Evolutionary conservation across 768 basidiomycete genomes (phyloP), one percentile per base, ranked within the genome.

Genomic region (Podaxis rugospora): DNA sequence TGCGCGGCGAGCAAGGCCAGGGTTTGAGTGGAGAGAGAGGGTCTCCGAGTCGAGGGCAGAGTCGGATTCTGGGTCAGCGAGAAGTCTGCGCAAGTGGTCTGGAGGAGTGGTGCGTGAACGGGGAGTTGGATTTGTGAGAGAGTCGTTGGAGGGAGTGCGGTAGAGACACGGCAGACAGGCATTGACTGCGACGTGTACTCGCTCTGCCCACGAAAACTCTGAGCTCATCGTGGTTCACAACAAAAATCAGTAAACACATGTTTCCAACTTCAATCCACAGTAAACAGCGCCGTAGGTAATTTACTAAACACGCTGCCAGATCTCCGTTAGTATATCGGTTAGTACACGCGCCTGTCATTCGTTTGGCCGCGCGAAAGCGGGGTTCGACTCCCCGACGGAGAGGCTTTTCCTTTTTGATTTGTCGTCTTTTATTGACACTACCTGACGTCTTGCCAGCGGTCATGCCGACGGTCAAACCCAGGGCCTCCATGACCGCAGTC

Each of bases 21-120:
- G 70, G 66, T 87, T 85, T 5, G 89, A 87, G 70, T 90, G 87
- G 42, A 89, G 68, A 1, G 87, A 89, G 54, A 89, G 77, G 21
- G 80, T 78, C 67, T 87, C 85, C 5, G 78, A 83, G 55, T 90
- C 88, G 6, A 75, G 74, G 62, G 83, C 83, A 23, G 37, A 35
- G n/a, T 23, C 42, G 5, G 51, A 28, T 39, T 54, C 46, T 3
- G 53, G 18, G 2, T 54, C 55, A 65, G 69, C 72, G 58, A 73
- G 74, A 37, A 75, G 72, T 13, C 76, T 79, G 65, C 77, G 68
- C 10, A 78, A 71, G 66, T 76, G 74, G 67, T 68, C 75, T 1
- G 74, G 71, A 70, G 39, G 76, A 36, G 68, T 66, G 13, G 69
- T 32, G 32, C 32, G 32, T 32, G 32, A 9, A 32, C 7, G 32